Conservation (phyloP, 2,329 filamentous ascomycete species). For the Helotiales sp. region DNA sequence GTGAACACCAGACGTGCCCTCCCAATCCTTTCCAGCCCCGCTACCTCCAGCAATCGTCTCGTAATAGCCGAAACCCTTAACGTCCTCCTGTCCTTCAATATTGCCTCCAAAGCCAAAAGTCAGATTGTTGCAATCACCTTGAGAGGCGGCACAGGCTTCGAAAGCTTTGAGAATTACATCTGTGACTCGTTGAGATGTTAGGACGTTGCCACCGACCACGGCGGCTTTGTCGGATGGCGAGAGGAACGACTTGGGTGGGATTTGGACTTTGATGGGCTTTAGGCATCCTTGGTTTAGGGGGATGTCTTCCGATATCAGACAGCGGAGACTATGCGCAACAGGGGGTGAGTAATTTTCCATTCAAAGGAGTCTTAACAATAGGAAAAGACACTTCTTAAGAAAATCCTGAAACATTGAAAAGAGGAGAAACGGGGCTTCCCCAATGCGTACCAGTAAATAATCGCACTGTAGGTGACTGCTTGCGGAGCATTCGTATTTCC, state of each 20-base stretch:
- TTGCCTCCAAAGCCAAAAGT: slow-evolving; percentile 83
- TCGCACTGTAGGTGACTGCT: slow-evolving; percentile 81
- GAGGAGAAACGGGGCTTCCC: too few relatives aligned
- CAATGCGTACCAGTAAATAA: slow-evolving; percentile 94
- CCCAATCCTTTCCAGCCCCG: slow-evolving; percentile 74
- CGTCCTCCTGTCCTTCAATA: slow-evolving; percentile 57
- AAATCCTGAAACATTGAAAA: too few relatives aligned
- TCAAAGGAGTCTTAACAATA: too few relatives aligned
- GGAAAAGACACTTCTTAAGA: too few relatives aligned
- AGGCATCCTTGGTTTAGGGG: slow-evolving; percentile 87
- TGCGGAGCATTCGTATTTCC: slow-evolving; percentile 80
- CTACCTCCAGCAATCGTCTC: slow-evolving; percentile 82
- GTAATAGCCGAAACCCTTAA: slow-evolving; percentile 85
- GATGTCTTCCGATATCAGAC: slow-evolving; percentile 80
- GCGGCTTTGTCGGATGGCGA: slow-evolving; percentile 77
- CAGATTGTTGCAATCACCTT: slow-evolving; percentile 84
- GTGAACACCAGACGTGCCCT: slow-evolving; percentile 65
- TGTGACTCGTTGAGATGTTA: slow-evolving; percentile 80
- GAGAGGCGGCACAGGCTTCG: slow-evolving; percentile 75
- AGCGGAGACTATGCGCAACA: too few relatives aligned
- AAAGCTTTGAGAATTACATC: slow-evolving; percentile 85
- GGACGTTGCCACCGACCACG: slow-evolving; percentile 82
- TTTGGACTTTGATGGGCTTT: slow-evolving; percentile 73
- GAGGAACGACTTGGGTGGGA: slow-evolving; percentile 74
- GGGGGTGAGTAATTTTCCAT: too few relatives aligned